These are phyloP conservation scores for Mimosa pudica DNA, from an alignment of 306 rosid genomes.

Conservation along the genomic window DNA sequence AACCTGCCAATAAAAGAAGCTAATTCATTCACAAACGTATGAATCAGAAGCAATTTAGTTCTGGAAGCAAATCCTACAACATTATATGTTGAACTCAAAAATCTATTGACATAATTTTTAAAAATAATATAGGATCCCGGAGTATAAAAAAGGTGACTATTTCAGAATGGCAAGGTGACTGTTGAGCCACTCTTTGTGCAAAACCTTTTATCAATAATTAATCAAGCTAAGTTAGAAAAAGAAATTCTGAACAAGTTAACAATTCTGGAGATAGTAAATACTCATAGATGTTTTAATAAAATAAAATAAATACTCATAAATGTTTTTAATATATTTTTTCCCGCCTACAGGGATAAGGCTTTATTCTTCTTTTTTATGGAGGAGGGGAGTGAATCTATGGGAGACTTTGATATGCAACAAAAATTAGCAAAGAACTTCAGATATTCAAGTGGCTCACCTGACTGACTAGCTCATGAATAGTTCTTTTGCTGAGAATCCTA, in stretches of 20 bases:
- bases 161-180: slow-evolving; percentile 12
- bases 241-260: background rate
- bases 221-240: background rate
- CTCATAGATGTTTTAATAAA: background rate
- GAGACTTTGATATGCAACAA: background rate
- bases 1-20: slow-evolving; percentile 58
- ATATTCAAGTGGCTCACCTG: slow-evolving; percentile 52
- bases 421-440: slow-evolving; percentile 1
- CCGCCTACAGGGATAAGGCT: no score
- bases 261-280: background rate
- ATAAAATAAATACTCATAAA: background rate
- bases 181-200: slow-evolving; percentile 4
- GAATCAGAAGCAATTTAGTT: background rate
- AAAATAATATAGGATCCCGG: background rate
- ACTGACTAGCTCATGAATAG: slow-evolving; percentile 79
- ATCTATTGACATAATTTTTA: background rate
- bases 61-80: slow-evolving; percentile 9
- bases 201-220: background rate
- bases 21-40: slow-evolving; percentile 14
- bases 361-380: no score
- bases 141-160: background rate
- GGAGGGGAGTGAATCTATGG: background rate
- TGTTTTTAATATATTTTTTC: no score
- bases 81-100: slow-evolving; percentile 20
- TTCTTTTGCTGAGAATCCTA: slow-evolving; percentile 91